Percentiles rank a stretch among this genome's conserved stretches.
Evolutionary conservation across 805 yeast genomes (phyloP).

Genomic region (Nakazawaea holstii): DNA sequence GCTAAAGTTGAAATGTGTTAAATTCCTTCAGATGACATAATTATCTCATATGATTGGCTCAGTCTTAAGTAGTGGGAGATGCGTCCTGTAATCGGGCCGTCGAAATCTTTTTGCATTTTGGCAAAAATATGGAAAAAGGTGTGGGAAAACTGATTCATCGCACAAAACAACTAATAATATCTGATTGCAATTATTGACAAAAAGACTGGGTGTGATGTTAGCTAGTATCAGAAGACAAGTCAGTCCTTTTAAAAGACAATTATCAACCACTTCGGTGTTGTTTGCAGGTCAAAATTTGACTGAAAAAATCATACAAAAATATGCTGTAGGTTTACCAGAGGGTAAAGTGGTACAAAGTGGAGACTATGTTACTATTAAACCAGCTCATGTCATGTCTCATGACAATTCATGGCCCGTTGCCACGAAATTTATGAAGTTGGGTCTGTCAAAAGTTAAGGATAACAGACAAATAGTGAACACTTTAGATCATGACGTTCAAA

Average conservation of each 20-base stretch:
- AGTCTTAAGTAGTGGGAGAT: not conserved
- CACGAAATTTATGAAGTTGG: slow-evolving; percentile 89
- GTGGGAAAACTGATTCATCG: too few relatives aligned
- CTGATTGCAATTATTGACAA: too few relatives aligned
- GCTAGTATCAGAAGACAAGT: not conserved
- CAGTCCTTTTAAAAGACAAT: slow-evolving; percentile 1
- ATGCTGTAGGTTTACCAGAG: slow-evolving; percentile 80
- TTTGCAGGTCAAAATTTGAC: slow-evolving; percentile 75
- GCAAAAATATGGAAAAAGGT: not conserved
- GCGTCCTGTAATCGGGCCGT: slow-evolving; percentile 6
- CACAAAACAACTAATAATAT: too few relatives aligned
- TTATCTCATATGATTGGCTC: not conserved
- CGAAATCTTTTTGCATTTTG: not conserved
- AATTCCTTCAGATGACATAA: not conserved
- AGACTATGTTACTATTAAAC: slow-evolving; percentile 90
- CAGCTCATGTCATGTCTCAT: slow-evolving; percentile 98
- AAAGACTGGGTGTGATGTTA: too few relatives aligned
- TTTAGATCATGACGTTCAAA: slow-evolving; percentile 96
- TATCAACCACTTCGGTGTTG: slow-evolving; percentile 8
- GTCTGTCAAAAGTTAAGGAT: slow-evolving; percentile 78
- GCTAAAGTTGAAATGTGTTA: too few relatives aligned
- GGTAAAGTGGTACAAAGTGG: slow-evolving; percentile 79
- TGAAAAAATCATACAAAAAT: slow-evolving; percentile 91
- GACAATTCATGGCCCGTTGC: slow-evolving; percentile 99
- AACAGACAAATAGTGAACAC: slow-evolving; percentile 93